Percentiles rank a stretch among this genome's conserved stretches.
phyloP scores from a whole-genome alignment of 2,329 filamentous ascomycete genomes.

The Diaporthe capsici region DNA sequence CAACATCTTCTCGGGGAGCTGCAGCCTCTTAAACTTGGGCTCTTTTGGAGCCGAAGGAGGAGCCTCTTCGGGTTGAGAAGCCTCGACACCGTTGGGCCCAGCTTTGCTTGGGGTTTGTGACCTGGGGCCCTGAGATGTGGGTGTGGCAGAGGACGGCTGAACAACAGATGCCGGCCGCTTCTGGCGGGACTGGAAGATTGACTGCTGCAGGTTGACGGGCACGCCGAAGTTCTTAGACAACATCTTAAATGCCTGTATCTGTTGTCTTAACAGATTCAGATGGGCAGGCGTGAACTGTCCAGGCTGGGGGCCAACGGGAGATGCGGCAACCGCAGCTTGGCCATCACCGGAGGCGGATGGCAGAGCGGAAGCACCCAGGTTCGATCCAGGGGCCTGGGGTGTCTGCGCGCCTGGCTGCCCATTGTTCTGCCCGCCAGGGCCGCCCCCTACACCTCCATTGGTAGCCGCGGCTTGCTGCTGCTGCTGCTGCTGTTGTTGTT shows the following conservation, averaged over 20 bases:
- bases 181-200: constrained; percentile 82
- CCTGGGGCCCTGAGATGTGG: constrained; percentile 48
- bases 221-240: constrained; percentile 90
- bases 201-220: constrained; percentile 82
- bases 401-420: constrained; percentile 54
- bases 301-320: constrained; percentile 47
- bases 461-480: constrained; percentile 56
- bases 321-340: constrained; percentile 50
- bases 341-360: constrained; percentile 52
- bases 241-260: constrained; percentile 93
- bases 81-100: constrained; percentile 53
- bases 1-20: constrained; percentile 74
- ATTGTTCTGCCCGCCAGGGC: constrained; percentile 55
- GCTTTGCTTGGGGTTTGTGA: constrained; percentile 54
- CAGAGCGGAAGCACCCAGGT: constrained; percentile 56
- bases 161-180: constrained; percentile 71
- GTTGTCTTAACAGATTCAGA: constrained; percentile 81
- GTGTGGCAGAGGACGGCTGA: constrained; percentile 57
- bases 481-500: constrained; percentile 56
- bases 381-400: constrained; percentile 52
- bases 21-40: constrained; percentile 78
- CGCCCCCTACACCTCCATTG: constrained; percentile 70
- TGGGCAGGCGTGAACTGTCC: constrained; percentile 84
- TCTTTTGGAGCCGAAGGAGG: constrained; percentile 54
- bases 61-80: constrained; percentile 51